Base-by-base conservation (phyloP, 331 rosid species). In the Telfairia occidentalis region DNA sequence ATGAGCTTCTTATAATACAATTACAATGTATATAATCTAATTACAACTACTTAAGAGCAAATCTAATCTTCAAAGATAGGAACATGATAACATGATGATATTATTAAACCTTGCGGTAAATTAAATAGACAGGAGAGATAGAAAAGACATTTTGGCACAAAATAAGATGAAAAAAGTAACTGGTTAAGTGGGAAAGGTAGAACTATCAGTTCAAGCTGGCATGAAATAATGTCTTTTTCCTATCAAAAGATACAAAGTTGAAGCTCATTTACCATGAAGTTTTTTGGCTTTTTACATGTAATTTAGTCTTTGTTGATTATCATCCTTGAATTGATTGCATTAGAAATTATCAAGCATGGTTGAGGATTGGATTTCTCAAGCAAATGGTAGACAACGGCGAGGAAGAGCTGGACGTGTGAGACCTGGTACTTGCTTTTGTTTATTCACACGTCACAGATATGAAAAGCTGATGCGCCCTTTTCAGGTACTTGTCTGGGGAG, bases 391-490 rank as follows among this genome's bases (percentile, higher is more conserved):
- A 90, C 98, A 94, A 72, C 90, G 98, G 40, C 84, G 90, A 16
- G 98, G 98, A 78, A 86, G 97, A 85, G 98, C 98, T 83, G 98
- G 98, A 40, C 97, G 98, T 74, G 98, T 94, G 76, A 89, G 85
- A 80, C 97, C 97, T 74, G 98, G 97, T 82, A 88, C 83, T 72
- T 94, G 98, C 89, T 94, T 88, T 89, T 84, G 90, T 82, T 73
- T 89, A 84, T 94, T 89, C 82, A 91, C 97, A 34, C 81, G 86
- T 63, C 87, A 94, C 80, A 89, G 97, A 79, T 91, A 86, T 82
- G 98, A 88, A 84, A 91, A 77, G 76, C 92, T 91, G 73, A 88
- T 94, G 97, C 97, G 92, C 57, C 87, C 95, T 78, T 94, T 88
- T 86, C 98, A 94, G 97, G 97, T 92, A 79, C 67, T 30, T 76